Evolutionary conservation across 176 grass and related monocot species (phyloP), one percentile per base, ranked within the genome.

Genomic region (Oryza glumipatula): DNA sequence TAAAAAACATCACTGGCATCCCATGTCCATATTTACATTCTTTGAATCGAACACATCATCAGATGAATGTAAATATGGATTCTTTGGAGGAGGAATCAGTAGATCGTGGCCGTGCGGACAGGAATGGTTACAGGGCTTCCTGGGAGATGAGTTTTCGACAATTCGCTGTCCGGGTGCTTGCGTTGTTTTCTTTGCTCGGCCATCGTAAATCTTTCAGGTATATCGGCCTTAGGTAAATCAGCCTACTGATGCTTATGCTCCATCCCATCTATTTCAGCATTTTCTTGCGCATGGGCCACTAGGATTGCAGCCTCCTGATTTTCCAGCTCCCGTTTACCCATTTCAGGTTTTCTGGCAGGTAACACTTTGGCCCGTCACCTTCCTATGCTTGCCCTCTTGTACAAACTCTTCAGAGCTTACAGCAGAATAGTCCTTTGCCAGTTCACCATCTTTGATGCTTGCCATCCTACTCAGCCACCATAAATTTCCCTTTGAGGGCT

Each of bases 61-160:
- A 76, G 44, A 89, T 66, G 39, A 87, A 89, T 85, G 35, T 36
- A 36, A 3, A 36, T 88, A 70, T 23, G 89, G 73, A 70, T 91
- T 89, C 79, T 83, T 65, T 35, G 84, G 68, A 63, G 66, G 69
- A 60, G 30, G 30, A 32, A 35, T 81, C 80, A 46, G 39, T 21
- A 72, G 72, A 32, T 32, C 30, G 30, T 61, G 44, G 70, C 76
- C 28, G 56, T 51, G 61, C 67, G 74, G 66, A 88, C 63, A 12
- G 65, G 66, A 65, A 88, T 92, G 30, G 61, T 74, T 85, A 82
- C 86, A 73, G 84, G 78, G 65, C 86, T 88, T 84, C 83, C 82
- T 9, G 82, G 51, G 72, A 75, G 56, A 87, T 54, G 79, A 21
- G 84, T 76, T 65, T 67, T 81, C 12, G 79, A 70, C 78, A 79